A percentile compares a stretch with the other conserved stretches of the same genome.
phyloP scores from a whole-genome alignment of 1,284 basidiomycete species.

The Somion occarium region DNA sequence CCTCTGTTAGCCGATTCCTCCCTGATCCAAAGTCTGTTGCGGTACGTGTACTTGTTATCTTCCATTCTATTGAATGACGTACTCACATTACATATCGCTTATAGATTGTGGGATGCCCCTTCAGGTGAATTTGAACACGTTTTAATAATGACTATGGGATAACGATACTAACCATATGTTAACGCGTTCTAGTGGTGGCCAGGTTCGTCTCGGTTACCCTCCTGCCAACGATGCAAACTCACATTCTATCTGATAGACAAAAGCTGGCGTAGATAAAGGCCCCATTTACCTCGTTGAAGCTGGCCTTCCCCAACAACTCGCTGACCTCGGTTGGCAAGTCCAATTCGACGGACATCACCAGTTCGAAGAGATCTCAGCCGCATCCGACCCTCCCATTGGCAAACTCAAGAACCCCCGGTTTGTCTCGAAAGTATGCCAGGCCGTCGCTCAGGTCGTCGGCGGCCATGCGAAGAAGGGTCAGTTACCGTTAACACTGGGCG shows the following conservation, averaged over 20 bases:
- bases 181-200: conserved; percentile 38
- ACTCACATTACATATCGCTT: background rate
- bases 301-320: conserved; percentile 76
- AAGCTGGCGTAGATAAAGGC: conserved; percentile 85
- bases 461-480: conserved; percentile 74
- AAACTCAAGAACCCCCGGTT: conserved; percentile 85
- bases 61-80: conserved; percentile 5
- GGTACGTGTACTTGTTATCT: conserved; percentile 37
- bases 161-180: conserved; percentile 12
- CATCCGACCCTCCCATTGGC: conserved; percentile 77
- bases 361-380: conserved; percentile 74
- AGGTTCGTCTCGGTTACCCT: conserved; percentile 33
- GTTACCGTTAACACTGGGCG: conserved; percentile 91
- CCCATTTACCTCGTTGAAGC: conserved; percentile 85
- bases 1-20: conserved; percentile 44
- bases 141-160: background rate
- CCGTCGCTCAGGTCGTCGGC: conserved; percentile 75
- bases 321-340: conserved; percentile 84
- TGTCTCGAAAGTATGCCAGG: conserved; percentile 80
- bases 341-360: conserved; percentile 86
- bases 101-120: conserved; percentile 72
- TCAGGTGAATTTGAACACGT: too few relatives aligned
- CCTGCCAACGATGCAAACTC: background rate
- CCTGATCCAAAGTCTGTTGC: conserved; percentile 64
- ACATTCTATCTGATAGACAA: conserved; percentile 42